Conservation (phyloP, 2,329 filamentous ascomycete species). For the Aspergillus candidus region DNA sequence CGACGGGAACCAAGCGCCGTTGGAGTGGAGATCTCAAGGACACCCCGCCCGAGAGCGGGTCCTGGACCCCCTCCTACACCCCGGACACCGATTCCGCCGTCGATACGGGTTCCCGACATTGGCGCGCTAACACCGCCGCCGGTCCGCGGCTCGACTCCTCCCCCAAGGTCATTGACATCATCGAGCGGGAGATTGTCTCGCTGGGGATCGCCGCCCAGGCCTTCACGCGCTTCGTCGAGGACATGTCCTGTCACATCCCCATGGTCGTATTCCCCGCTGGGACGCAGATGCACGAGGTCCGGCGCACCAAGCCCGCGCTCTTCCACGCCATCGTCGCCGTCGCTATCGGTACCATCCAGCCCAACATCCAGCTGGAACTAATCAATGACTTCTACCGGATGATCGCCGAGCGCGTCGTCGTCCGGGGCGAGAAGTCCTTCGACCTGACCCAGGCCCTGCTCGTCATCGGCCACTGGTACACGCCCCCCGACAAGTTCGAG, state of each 20-base stretch:
- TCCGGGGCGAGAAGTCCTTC: conserved; percentile 71
- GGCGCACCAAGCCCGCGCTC: conserved; percentile 53
- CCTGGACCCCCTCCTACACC: conserved; percentile 7
- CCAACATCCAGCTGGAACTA: conserved; percentile 56
- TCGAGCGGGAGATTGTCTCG: conserved; percentile 48
- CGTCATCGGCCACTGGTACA: conserved; percentile 75
- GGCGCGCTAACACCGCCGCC: conserved; percentile 16
- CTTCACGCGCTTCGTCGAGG: conserved; percentile 51
- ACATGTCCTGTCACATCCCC: conserved; percentile 52
- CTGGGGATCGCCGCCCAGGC: conserved; percentile 48
- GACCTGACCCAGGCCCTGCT: conserved; percentile 77
- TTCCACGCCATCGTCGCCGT: conserved; percentile 54
- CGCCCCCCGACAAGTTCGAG: conserved; percentile 73
- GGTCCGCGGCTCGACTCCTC: conserved; percentile 12
- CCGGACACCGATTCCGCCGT: conserved; percentile 17
- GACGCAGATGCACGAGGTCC: conserved; percentile 49
- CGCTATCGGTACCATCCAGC: conserved; percentile 47
- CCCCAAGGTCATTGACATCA: conserved; percentile 40
- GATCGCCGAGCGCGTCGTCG: conserved; percentile 67
- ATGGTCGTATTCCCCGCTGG: conserved; percentile 52
- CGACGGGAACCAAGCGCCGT: conserved; percentile 27
- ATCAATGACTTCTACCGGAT: conserved; percentile 64
- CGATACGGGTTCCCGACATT: conserved; percentile 14
- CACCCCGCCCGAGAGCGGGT: neutral
- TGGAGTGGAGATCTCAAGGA: conserved; percentile 27